Evolutionary conservation across 2,329 filamentous ascomycete genomes (phyloP).

Genomic region (Claviceps lovelessii): DNA sequence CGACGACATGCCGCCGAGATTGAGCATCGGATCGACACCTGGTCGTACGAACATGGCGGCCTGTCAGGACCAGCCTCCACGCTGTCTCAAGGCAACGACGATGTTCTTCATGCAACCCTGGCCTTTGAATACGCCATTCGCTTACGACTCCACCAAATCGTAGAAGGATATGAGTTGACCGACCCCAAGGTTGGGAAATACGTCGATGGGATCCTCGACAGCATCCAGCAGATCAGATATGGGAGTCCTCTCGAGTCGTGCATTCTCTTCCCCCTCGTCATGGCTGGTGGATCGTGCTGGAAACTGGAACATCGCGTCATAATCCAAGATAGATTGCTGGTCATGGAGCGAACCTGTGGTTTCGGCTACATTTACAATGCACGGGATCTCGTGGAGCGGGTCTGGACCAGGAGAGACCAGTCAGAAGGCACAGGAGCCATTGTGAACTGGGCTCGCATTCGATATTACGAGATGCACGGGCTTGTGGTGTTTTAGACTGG

Average conservation of each 20-base stretch:
- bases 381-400: conserved; percentile 23
- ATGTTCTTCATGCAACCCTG: conserved; percentile 21
- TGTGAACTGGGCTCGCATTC: conserved; percentile 22
- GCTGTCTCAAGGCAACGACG: conserved; percentile 11
- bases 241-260: conserved; percentile 26
- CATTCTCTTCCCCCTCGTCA: conserved; percentile 27
- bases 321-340: conserved; percentile 25
- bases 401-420: conserved; percentile 22
- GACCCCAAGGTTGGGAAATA: conserved; percentile 20
- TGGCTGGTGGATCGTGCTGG: conserved; percentile 25
- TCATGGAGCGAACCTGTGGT: conserved; percentile 29
- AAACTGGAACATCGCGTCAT: conserved; percentile 22
- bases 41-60: conserved; percentile 20
- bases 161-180: conserved; percentile 24
- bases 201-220: conserved; percentile 21
- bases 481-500: conserved; percentile 18
- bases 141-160: conserved; percentile 27
- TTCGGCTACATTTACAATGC: conserved; percentile 29
- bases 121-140: conserved; percentile 28
- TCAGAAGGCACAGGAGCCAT: conserved; percentile 13
- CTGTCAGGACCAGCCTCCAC: conserved; percentile 13
- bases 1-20: conserved; percentile 16
- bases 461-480: conserved; percentile 23
- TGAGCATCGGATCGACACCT: conserved; percentile 22
- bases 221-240: conserved; percentile 25